Conservation (phyloP, 768 basidiomycete genomes). For the Trametes meyenii region DNA sequence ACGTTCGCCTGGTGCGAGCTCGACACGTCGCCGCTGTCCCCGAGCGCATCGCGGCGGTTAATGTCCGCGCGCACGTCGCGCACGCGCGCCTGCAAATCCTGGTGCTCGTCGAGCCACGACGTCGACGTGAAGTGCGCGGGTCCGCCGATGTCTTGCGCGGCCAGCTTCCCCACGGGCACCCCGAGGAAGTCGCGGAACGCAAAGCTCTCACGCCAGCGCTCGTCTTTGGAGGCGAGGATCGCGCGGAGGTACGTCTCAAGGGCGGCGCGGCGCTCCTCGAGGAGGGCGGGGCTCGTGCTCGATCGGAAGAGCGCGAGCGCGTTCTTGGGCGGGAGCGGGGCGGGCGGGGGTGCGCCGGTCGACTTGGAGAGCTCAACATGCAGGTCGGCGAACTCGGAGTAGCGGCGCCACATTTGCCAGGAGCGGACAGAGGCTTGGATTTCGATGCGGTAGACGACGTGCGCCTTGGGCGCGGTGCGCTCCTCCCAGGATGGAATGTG, state of each 20-base stretch:
- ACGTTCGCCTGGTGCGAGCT: conserved; percentile 81
- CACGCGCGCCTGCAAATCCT: conserved; percentile 71
- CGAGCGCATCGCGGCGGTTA: conserved; percentile 84
- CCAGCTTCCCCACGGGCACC: conserved; percentile 63
- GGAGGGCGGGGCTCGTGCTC: conserved; percentile 57
- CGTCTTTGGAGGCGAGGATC: conserved; percentile 80
- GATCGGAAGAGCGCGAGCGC: conserved; percentile 66
- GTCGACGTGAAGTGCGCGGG: conserved; percentile 65
- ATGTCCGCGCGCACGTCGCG: conserved; percentile 85
- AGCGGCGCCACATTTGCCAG: conserved; percentile 94
- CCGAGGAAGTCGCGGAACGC: conserved; percentile 89
- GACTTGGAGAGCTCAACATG: conserved; percentile 79
- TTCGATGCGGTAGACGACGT: conserved; percentile 80
- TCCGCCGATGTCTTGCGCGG: conserved; percentile 32
- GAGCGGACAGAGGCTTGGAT: conserved; percentile 88
- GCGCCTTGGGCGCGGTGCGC: conserved; percentile 69
- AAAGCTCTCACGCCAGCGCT: conserved; percentile 77
- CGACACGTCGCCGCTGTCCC: conserved; percentile 70
- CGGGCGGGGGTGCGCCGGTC: conserved; percentile 81
- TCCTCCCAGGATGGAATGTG: conserved; percentile 71
- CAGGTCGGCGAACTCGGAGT: conserved; percentile 92
- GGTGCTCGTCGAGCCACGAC: conserved; percentile 90
- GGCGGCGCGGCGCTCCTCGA: conserved; percentile 76
- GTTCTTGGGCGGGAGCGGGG: conserved; percentile 83
- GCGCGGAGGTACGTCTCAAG: conserved; percentile 87